Conservation (phyloP, 768 basidiomycete genomes). For the Naganishia vishniacii region DNA sequence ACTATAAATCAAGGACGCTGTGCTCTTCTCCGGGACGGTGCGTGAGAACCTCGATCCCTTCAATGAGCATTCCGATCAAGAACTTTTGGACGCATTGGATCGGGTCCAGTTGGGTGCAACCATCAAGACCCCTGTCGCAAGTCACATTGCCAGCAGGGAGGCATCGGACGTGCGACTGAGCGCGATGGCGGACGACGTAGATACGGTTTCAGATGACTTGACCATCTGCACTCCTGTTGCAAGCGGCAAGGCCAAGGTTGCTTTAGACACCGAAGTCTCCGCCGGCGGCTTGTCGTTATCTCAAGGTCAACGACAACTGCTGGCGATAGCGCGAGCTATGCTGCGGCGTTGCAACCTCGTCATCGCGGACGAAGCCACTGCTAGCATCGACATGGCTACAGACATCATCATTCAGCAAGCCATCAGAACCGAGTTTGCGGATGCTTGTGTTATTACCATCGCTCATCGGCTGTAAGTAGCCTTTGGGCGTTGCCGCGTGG, state of each 20-base stretch:
- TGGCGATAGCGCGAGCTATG: constrained; percentile 40
- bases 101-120: constrained; percentile 68
- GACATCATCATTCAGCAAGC: constrained; percentile 47
- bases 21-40: constrained; percentile 68
- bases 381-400: constrained; percentile 47
- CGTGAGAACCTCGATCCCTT: constrained; percentile 51
- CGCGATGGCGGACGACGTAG: background rate
- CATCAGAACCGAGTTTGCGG: constrained; percentile 46
- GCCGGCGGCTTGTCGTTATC: constrained; percentile 86
- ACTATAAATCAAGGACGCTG: constrained; percentile 26
- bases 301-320: constrained; percentile 74
- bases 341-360: constrained; percentile 22
- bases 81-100: constrained; percentile 71
- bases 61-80: constrained; percentile 69
- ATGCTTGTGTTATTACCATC: constrained; percentile 47
- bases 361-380: constrained; percentile 46
- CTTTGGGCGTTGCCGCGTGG: background rate
- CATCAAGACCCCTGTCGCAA: constrained; percentile 24
- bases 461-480: constrained; percentile 28
- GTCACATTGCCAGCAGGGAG: constrained; percentile 20
- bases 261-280: constrained; percentile 72
- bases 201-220: background rate
- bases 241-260: constrained; percentile 49
- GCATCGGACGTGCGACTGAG: constrained; percentile 2
- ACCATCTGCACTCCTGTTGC: background rate